These are phyloP conservation scores for Halophytophthora batemanensis DNA, from an alignment of 352 stramenopile species.

Conservation along the genomic window DNA sequence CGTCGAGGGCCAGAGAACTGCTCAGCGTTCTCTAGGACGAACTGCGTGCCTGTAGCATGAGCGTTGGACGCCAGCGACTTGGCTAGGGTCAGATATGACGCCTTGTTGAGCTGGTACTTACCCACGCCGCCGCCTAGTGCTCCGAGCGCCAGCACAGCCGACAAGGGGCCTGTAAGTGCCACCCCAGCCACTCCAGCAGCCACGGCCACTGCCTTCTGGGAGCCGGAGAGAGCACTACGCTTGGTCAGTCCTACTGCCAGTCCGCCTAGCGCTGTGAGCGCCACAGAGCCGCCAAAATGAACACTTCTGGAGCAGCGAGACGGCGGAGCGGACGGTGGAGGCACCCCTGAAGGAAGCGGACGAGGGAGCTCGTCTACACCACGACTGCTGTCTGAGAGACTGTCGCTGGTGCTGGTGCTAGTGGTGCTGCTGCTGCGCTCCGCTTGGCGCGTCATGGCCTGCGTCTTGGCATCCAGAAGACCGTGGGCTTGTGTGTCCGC, in stretches of 20 bases:
- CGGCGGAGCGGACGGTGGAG: constrained; percentile 14
- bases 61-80: constrained; percentile 22
- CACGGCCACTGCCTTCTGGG: constrained; percentile 52
- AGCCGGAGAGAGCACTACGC: constrained; percentile 48
- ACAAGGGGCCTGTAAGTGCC: constrained; percentile 49
- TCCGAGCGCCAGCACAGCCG: constrained; percentile 46
- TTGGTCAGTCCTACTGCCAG: constrained; percentile 50
- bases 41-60: constrained; percentile 23
- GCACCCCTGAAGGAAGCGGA: constrained; percentile 20
- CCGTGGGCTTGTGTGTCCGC: neutral
- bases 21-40: constrained; percentile 58
- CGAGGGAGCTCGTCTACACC: constrained; percentile 4
- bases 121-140: constrained; percentile 50
- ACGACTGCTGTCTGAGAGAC: constrained; percentile 13
- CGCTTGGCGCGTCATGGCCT: neutral
- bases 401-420: constrained; percentile 6
- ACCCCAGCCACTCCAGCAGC: constrained; percentile 51
- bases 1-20: constrained; percentile 44
- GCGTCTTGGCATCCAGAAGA: neutral
- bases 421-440: constrained; percentile 16
- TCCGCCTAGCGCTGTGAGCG: constrained; percentile 45
- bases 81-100: constrained; percentile 44
- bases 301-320: constrained; percentile 31
- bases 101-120: constrained; percentile 72
- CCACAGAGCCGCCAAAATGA: constrained; percentile 43